phyloP scores from a whole-genome alignment of 2,329 filamentous ascomycete species.

The Pseudogymnoascus sp. region DNA sequence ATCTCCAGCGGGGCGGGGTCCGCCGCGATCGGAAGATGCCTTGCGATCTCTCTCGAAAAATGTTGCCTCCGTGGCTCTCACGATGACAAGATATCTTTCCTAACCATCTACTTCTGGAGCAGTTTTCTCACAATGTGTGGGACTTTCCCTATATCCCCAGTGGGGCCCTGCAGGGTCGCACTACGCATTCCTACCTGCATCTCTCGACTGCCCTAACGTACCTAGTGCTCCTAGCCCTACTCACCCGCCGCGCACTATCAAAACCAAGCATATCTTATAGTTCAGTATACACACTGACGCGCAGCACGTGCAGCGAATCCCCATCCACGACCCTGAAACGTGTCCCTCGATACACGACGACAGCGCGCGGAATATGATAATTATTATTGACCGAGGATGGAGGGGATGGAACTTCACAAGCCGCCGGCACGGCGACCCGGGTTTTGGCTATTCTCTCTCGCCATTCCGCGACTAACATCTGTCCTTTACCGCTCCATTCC shows the following conservation, averaged over 20 bases:
- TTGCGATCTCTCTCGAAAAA: not conserved
- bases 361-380: not conserved
- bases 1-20: not conserved
- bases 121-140: not conserved
- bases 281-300: not conserved
- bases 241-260: slow-evolving; percentile 1
- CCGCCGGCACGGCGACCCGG: not conserved
- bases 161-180: not conserved
- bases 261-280: not conserved
- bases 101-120: not conserved
- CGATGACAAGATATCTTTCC: not conserved
- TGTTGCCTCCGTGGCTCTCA: not conserved
- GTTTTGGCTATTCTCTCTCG: not conserved
- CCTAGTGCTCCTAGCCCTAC: not conserved
- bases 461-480: not conserved
- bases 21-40: not conserved
- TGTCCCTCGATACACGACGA: not conserved
- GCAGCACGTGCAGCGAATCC: not conserved
- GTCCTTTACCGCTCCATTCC: not conserved
- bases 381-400: not conserved
- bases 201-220: not conserved
- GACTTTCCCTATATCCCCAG: not conserved
- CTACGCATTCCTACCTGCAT: not conserved
- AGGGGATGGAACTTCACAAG: not conserved
- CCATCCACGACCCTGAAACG: not conserved